These are phyloP conservation scores for Acanthamoeba triangularis DNA, from an alignment of 208 protist species.

Conservation along the genomic window DNA sequence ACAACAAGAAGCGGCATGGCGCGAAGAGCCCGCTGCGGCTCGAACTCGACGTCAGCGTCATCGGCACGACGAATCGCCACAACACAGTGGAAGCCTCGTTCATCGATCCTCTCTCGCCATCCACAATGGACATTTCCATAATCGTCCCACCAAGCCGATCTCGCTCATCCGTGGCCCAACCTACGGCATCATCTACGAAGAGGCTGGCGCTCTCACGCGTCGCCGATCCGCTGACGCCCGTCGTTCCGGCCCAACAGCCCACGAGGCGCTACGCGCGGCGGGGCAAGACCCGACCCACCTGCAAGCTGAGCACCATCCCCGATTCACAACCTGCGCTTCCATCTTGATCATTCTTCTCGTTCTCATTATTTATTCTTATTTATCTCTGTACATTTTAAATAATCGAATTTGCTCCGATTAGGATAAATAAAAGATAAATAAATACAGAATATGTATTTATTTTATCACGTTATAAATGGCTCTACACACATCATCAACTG, in stretches of 20 bases:
- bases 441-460: background rate
- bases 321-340: background rate
- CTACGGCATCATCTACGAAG: background rate
- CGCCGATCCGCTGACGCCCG: background rate
- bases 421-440: background rate
- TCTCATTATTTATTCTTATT: background rate
- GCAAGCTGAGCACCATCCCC: background rate
- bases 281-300: background rate
- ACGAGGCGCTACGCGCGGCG: background rate
- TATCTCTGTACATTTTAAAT: background rate
- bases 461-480: background rate
- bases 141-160: background rate
- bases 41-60: conserved; percentile 1
- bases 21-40: background rate
- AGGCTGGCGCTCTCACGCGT: background rate
- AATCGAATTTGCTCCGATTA: background rate
- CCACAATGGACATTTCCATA: background rate
- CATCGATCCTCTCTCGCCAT: background rate
- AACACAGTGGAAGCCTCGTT: background rate
- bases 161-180: background rate
- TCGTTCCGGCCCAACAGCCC: background rate
- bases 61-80: background rate
- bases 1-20: background rate
- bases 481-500: background rate
- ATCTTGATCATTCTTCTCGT: background rate